Conservation (phyloP, 2,329 filamentous ascomycete genomes). For the Trichoderma atroviride region DNA sequence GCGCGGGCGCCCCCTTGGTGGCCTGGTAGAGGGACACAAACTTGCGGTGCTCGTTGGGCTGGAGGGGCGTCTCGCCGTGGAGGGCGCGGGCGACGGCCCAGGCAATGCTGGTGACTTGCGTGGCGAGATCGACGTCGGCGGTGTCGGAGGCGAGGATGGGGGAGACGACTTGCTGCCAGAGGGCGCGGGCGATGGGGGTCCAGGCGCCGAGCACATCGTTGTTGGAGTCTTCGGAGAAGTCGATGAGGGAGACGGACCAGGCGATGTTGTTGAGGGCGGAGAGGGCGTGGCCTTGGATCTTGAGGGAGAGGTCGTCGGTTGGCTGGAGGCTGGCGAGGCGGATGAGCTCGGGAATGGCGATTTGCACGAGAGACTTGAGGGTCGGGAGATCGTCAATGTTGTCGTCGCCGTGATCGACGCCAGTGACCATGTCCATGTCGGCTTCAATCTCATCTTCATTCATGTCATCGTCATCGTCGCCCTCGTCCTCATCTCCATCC, state of each 20-base stretch:
- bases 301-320: conserved; percentile 45
- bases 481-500: conserved; percentile 40
- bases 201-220: conserved; percentile 56
- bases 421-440: conserved; percentile 67
- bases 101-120: conserved; percentile 64
- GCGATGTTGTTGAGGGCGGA: conserved; percentile 68
- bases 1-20: conserved; percentile 45
- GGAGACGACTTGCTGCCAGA: conserved; percentile 61
- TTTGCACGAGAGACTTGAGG: conserved; percentile 47
- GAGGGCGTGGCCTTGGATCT: conserved; percentile 57
- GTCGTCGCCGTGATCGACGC: conserved; percentile 47
- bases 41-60: conserved; percentile 59
- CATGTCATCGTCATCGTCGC: conserved; percentile 56
- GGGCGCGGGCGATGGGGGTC: conserved; percentile 54
- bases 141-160: conserved; percentile 63
- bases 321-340: conserved; percentile 48
- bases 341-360: conserved; percentile 49
- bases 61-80: conserved; percentile 47
- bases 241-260: conserved; percentile 66
- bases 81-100: conserved; percentile 66
- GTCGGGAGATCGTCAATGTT: conserved; percentile 57
- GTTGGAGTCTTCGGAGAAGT: conserved; percentile 59
- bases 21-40: conserved; percentile 69
- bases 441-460: conserved; percentile 60
- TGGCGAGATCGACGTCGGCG: conserved; percentile 63